These are phyloP conservation scores for Ogataea paraovalis DNA, from an alignment of 805 yeast genomes.

Conservation along the genomic window DNA sequence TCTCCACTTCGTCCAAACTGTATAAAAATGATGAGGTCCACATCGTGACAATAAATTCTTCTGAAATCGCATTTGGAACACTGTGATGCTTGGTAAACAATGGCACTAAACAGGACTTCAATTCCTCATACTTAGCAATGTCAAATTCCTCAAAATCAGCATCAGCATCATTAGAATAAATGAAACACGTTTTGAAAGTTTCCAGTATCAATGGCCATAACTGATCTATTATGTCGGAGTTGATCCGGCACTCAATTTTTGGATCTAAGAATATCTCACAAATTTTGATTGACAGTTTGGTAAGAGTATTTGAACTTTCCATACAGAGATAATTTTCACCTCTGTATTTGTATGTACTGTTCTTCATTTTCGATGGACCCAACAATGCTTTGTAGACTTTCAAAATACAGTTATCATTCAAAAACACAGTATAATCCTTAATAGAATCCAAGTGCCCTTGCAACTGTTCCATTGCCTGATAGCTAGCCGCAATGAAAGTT, in stretches of 20 bases:
- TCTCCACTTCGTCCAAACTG: constrained; percentile 54
- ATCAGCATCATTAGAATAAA: constrained; percentile 24
- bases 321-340: constrained; percentile 49
- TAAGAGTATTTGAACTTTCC: constrained; percentile 41
- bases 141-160: constrained; percentile 40
- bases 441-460: constrained; percentile 31
- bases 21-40: constrained; percentile 60
- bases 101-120: constrained; percentile 41
- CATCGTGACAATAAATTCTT: constrained; percentile 42
- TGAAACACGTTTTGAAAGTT: constrained; percentile 39
- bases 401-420: constrained; percentile 42
- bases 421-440: constrained; percentile 31
- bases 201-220: constrained; percentile 42
- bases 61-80: constrained; percentile 30
- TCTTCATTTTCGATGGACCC: constrained; percentile 46
- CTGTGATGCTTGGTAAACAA: constrained; percentile 30
- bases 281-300: constrained; percentile 32
- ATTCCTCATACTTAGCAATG: constrained; percentile 37
- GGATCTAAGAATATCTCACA: constrained; percentile 17
- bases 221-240: constrained; percentile 15
- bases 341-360: constrained; percentile 30
- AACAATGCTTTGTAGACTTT: constrained; percentile 47
- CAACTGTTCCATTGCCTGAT: constrained; percentile 41
- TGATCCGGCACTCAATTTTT: constrained; percentile 6
- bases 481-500: constrained; percentile 59